These are phyloP conservation scores for Aureobasidium sp. DNA, from an alignment of 2,329 filamentous ascomycete species.

Conservation along the genomic window DNA sequence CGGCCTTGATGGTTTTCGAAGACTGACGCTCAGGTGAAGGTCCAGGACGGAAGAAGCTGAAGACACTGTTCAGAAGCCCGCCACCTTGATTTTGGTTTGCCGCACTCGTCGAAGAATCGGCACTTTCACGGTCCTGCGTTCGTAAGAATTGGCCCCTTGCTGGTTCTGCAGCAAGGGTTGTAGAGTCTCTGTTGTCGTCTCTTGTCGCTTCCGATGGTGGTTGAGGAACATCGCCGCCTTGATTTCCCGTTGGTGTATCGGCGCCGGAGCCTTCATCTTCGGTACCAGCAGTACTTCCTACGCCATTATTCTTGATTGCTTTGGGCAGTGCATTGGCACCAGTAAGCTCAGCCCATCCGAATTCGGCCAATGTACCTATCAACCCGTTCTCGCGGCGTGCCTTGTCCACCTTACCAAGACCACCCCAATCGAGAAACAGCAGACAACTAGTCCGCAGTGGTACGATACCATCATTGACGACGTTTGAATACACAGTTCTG, in stretches of 20 bases:
- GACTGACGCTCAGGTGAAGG: constrained; percentile 42
- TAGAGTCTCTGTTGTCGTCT: constrained; percentile 45
- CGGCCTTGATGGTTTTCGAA: constrained; percentile 25
- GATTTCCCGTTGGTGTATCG: constrained; percentile 18
- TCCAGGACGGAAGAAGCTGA: constrained; percentile 64
- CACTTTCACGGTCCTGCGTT: neutral
- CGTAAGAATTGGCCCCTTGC: neutral
- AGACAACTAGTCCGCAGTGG: constrained; percentile 89
- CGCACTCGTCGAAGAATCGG: neutral
- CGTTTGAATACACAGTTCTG: constrained; percentile 89
- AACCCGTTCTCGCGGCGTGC: constrained; percentile 84
- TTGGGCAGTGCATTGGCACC: constrained; percentile 41
- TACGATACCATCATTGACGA: constrained; percentile 96
- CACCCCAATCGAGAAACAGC: constrained; percentile 95
- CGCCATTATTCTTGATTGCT: neutral
- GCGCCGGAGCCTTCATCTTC: constrained; percentile 23
- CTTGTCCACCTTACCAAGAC: constrained; percentile 86
- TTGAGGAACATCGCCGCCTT: constrained; percentile 54
- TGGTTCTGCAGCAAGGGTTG: neutral
- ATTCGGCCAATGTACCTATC: constrained; percentile 85
- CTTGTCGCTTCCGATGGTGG: constrained; percentile 57
- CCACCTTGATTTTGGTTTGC: neutral
- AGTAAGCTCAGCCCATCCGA: constrained; percentile 90
- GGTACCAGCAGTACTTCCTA: constrained; percentile 17
- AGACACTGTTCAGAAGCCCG: constrained; percentile 45